Evolutionary conservation across 306 rosid genomes (phyloP), one percentile per base, ranked within the genome.

Genomic region (Cicer pinnatifidum): DNA sequence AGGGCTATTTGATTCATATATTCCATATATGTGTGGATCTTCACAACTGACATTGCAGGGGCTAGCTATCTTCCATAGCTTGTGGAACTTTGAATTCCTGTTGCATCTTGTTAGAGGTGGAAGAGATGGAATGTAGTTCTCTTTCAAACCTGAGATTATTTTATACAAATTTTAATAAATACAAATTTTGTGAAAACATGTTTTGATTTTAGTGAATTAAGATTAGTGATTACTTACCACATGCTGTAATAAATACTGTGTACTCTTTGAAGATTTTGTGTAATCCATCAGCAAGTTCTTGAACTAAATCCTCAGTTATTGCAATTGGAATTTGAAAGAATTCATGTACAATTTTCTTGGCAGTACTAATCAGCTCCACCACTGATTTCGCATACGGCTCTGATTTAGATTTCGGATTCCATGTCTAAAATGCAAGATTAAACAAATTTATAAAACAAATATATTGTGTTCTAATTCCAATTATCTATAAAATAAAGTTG

Each of bases 341-440:
- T n/a, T 91, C 96, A 1, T 88, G 84, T 79, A 88, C 88, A 40
- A 68, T 73, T 79, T 75, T 84, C 86, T 75, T 86, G 28, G 95
- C 86, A 67, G 85, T 17, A 56, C 53, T 87, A 69, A 88, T 82
- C 23, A 94, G 69, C 88, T 89, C 98, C 67, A 79, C 88, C 5
- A 74, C 95, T 48, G 97, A 89, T 72, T 85, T 89, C 2, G 94
- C 95, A 67, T 84, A 85, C 0, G 97, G 96, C 45, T 94, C 98
- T 0, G 92, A 79, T 81, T 91, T 94, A 13, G 97, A 91, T 84
- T 87, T 94, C 19, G 98, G 98, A 82, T 91, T 94, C 98, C 98
- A 94, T 64, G 91, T 87, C 98, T 93, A 71, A 79, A 69, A 65
- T 28, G n/a, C 20, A 70, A 71, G 39, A 28, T 7, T 17, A 57